Evolutionary conservation across 306 rosid species (phyloP), one percentile per base, ranked within the genome.

Genomic region (Vigna trinervia): DNA sequence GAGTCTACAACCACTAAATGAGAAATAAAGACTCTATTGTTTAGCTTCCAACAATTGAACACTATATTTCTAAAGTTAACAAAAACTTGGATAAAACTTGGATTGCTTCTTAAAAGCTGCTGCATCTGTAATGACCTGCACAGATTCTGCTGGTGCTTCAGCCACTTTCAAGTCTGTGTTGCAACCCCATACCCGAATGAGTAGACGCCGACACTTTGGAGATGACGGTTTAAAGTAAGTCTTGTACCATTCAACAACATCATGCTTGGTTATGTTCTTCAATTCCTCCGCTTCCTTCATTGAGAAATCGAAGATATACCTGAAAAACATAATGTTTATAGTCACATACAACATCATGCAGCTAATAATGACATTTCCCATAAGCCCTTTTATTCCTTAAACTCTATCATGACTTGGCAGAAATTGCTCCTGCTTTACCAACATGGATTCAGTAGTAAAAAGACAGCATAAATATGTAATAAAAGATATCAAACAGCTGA

Each of bases 131-230:
- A 95, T 85, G 79, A 58, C 83, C 56, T 79, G 84, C 17, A 32
- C 85, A 12, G 93, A 75, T 76, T 85, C 61, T 0, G 81, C 10
- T 8, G 2, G 79, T 51, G 81, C 76, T 80, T 82, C 89, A 12
- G 83, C 88, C 30, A 88, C 96, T 80, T 83, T 87, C 79, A 76
- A 4, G 76, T 92, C 59, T 8, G 97, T 82, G 85, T 87, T 86
- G 88, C 97, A 89, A 81, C 98, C 98, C 98, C 98, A 95, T 70
- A 95, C 82, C 53, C 97, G 88, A 68, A 90, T 73, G 0, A 87
- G 84, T 2, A 95, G 93, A 54, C 91, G 83, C 50, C 98, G 84
- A 78, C 97, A 92, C 64, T 84, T 89, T 2, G 93, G 90, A 63
- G 98, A 92, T 4, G 96, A 68, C 10, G 43, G 85, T 60, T 84